Evolutionary conservation across 768 basidiomycete genomes (phyloP).

Genomic region (Cystobasidium tubakii): DNA sequence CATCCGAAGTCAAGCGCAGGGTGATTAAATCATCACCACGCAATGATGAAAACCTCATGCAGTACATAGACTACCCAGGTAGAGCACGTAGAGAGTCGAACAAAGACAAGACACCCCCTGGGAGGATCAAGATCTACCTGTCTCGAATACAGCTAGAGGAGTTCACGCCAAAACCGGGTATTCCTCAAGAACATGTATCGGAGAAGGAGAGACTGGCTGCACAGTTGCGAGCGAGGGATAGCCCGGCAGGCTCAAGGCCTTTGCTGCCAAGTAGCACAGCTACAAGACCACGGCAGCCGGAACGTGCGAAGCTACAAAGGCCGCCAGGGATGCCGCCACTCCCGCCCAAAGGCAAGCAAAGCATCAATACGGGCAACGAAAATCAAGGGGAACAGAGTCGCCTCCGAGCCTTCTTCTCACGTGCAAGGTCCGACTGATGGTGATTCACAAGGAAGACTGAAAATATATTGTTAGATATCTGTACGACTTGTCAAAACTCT

Average conservation of each 20-base stretch:
- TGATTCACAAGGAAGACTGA: no score
- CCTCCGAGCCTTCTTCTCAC: not conserved
- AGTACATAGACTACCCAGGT: conserved; percentile 34
- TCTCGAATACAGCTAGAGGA: conserved; percentile 33
- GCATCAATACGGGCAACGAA: not conserved
- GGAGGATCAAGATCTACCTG: conserved; percentile 34
- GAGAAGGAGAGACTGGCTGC: conserved; percentile 12
- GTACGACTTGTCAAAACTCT: no score
- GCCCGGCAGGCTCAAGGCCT: not conserved
- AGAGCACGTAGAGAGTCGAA: conserved; percentile 8
- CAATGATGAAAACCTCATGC: conserved; percentile 8
- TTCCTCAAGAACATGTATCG: not conserved
- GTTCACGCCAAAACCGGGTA: conserved; percentile 10
- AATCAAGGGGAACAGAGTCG: not conserved
- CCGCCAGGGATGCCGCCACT: not conserved
- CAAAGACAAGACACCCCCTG: conserved; percentile 25
- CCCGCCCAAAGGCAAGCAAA: not conserved
- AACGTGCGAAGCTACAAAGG: not conserved
- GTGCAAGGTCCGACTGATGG: not conserved
- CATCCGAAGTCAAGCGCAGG: conserved; percentile 20
- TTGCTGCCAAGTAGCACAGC: not conserved
- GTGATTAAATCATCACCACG: not conserved
- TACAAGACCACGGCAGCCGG: not conserved
- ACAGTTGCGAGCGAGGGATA: not conserved
- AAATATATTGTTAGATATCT: no score